phyloP scores from a whole-genome alignment of 768 basidiomycete species.

The Cystofilobasidium macerans region DNA sequence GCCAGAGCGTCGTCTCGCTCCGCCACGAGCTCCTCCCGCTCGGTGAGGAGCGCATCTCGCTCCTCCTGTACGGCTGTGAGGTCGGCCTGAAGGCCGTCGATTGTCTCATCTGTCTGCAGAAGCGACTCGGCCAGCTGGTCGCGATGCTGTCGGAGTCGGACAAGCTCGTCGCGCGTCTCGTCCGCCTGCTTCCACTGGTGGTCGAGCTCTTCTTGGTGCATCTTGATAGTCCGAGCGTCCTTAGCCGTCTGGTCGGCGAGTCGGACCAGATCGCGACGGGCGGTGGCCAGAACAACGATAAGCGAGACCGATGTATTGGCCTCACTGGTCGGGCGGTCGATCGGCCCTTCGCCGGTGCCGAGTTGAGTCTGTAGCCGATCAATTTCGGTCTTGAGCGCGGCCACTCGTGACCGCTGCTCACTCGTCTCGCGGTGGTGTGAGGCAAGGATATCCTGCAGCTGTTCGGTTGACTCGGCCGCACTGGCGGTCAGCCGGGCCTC shows the following conservation, averaged over 20 bases:
- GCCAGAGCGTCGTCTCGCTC: slow-evolving; percentile 6
- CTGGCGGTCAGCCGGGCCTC: neutral
- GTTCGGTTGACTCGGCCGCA: neutral
- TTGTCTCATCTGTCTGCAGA: slow-evolving; percentile 14
- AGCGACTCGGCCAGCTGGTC: slow-evolving; percentile 20
- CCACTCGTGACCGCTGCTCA: neutral
- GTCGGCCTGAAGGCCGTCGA: slow-evolving; percentile 39
- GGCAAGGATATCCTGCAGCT: neutral
- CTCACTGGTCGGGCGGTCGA: neutral
- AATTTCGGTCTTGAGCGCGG: neutral
- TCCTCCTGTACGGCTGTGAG: slow-evolving; percentile 32
- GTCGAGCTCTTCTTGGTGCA: slow-evolving; percentile 46
- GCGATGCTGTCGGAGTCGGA: slow-evolving; percentile 21
- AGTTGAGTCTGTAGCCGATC: neutral
- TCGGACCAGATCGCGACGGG: slow-evolving; percentile 6
- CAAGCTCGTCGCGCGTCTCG: slow-evolving; percentile 43
- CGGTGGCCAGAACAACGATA: slow-evolving; percentile 10
- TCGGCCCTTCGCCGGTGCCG: neutral
- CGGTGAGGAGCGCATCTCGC: slow-evolving; percentile 36
- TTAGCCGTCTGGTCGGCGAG: neutral
- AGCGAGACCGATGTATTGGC: neutral
- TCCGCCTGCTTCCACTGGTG: slow-evolving; percentile 62
- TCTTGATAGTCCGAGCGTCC: slow-evolving; percentile 4
- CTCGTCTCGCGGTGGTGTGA: neutral
- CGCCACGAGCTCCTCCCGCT: slow-evolving; percentile 3